phyloP scores from a whole-genome alignment of 2,329 filamentous ascomycete species.

The Endoconidiophora laricicola region DNA sequence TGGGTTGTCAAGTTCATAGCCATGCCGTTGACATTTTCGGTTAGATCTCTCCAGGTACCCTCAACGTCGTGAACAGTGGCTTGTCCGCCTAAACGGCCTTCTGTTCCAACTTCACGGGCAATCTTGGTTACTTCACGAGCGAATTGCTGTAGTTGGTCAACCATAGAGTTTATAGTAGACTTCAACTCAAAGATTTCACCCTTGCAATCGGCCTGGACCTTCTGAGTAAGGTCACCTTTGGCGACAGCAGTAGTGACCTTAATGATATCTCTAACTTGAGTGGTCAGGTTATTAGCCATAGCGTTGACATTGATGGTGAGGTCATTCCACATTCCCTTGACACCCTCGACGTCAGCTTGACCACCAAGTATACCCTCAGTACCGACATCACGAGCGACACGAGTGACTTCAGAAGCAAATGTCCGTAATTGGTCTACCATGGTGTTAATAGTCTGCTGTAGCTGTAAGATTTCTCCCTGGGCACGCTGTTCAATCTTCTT shows the following conservation, averaged over 20 bases:
- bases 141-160: conserved; percentile 92
- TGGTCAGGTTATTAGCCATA: conserved; percentile 76
- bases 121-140: conserved; percentile 94
- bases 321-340: conserved; percentile 81
- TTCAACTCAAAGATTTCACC: conserved; percentile 91
- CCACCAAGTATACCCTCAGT: conserved; percentile 71
- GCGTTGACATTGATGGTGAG: conserved; percentile 74
- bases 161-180: conserved; percentile 98
- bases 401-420: conserved; percentile 70
- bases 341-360: conserved; percentile 67
- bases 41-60: conserved; percentile 92
- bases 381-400: conserved; percentile 68
- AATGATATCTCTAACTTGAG: conserved; percentile 89
- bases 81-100: conserved; percentile 85
- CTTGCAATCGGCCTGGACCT: conserved; percentile 82
- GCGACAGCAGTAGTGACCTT: conserved; percentile 57
- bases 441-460: conserved; percentile 76
- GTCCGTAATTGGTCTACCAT: conserved; percentile 77
- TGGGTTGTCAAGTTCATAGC: conserved; percentile 95
- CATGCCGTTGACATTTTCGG: conserved; percentile 94
- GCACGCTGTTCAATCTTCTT: conserved; percentile 73
- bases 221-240: conserved; percentile 85
- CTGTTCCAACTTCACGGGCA: conserved; percentile 88
- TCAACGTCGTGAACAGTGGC: conserved; percentile 92
- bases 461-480: conserved; percentile 64